Base-by-base conservation (phyloP, 2,329 filamentous ascomycete genomes). In the Arthrobotrys musiformis region DNA sequence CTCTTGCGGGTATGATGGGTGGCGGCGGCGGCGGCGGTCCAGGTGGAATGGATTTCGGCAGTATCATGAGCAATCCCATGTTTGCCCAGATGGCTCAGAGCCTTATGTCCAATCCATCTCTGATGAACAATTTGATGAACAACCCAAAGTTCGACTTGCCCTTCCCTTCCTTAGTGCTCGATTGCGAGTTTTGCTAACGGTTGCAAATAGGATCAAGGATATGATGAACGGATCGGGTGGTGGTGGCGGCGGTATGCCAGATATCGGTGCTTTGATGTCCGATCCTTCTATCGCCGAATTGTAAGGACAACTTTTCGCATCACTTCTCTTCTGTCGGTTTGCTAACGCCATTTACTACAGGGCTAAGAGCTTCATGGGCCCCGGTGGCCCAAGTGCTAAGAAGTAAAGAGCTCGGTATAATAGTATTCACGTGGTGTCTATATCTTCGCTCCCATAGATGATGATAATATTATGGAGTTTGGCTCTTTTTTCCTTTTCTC, bases 31-130 rank as follows among this genome's bases (percentile, higher is more conserved):
- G 85, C 8, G 90, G 88, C 4, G 90, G 88, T 19, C 90, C 86
- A 6, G 91, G 91, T 62, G 93, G 92, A 67, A 95, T 97, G 92
- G 94, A 98, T 83, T 86, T 99, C 24, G 85, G 89, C 79, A 89
- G 89, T 79, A 90, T 99, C 83, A 97, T 98, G 93, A 93, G 87
- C 86, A 99, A 98, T 86, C 95, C 95, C 69, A 98, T 98, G 95
- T 97, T 99, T 85, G 90, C 93, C 61, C 92, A 89, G 85, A 97
- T 98, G 93, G 95, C 95, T 3, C 93, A 97, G 86, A 97, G 93
- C 84, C 85, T 99, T 68, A 98, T 98, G 95, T 93, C 90, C 85
- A 97, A 99, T 85, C 95, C 95, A 0, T 92, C 97, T 8, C 90
- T 94, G 86, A 91, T 98, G 89, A 88, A 87, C 83, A 95, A 93